These are phyloP conservation scores for Xylaria sp. DNA, from an alignment of 2,329 filamentous ascomycete species.

Conservation along the genomic window DNA sequence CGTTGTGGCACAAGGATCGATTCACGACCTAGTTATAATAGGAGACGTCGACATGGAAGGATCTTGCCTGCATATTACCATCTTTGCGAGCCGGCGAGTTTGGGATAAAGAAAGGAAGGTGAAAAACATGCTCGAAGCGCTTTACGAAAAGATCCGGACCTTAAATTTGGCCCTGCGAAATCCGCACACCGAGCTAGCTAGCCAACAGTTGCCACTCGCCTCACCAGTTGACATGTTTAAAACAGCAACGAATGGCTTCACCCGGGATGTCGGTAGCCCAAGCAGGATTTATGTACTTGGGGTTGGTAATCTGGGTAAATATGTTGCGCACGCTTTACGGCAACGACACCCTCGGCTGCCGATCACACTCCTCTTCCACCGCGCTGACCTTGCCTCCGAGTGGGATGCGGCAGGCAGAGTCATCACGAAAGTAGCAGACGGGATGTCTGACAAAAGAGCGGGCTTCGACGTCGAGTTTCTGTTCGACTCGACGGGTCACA, in stretches of 20 bases:
- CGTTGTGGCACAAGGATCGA: slow-evolving; percentile 7
- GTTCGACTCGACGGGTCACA: no score
- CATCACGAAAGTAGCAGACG: no score
- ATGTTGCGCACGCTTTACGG: no score
- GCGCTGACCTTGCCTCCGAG: no score
- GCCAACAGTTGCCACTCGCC: slow-evolving; percentile 1
- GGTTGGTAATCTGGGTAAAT: no score
- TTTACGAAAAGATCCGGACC: slow-evolving; percentile 24
- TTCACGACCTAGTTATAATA: slow-evolving; percentile 25
- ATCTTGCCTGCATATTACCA: slow-evolving; percentile 17
- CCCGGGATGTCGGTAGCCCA: slow-evolving; percentile 3
- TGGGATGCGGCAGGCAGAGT: no score
- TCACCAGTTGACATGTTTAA: not conserved
- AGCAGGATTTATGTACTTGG: no score
- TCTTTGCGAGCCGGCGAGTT: slow-evolving; percentile 22
- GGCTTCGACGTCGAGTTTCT: no score
- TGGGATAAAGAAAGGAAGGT: slow-evolving; percentile 21
- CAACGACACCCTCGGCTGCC: no score
- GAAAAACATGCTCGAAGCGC: slow-evolving; percentile 24
- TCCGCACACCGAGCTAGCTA: slow-evolving; percentile 9
- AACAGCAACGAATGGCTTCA: slow-evolving; percentile 9
- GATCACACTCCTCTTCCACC: no score
- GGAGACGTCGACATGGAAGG: slow-evolving; percentile 19
- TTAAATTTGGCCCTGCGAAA: slow-evolving; percentile 24
- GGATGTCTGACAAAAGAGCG: no score